Conservation (phyloP, 371 early-diverging fungal genomes). For the Actinomucor elegans region DNA sequence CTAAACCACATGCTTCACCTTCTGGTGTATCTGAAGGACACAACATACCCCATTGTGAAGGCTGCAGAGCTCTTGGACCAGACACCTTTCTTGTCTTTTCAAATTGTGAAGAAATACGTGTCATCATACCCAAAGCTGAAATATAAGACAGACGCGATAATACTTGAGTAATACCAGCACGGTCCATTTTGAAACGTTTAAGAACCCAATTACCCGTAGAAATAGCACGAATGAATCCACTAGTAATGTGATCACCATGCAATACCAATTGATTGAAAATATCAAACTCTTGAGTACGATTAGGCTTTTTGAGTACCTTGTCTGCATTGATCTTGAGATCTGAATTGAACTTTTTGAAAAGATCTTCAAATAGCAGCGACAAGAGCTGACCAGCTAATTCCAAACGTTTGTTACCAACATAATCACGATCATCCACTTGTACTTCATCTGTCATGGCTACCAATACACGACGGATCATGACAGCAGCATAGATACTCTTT, state of each 20-base stretch:
- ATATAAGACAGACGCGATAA: conserved; percentile 97
- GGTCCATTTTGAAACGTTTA: conserved; percentile 99
- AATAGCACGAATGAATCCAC: conserved; percentile 95
- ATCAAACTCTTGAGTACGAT: conserved; percentile 95
- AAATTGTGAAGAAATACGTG: conserved; percentile 98
- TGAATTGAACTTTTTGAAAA: conserved; percentile 96
- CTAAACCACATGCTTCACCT: conserved; percentile 99
- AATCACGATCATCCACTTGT: conserved; percentile 98
- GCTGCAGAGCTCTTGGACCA: conserved; percentile 98
- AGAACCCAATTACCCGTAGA: conserved; percentile 99
- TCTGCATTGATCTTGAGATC: conserved; percentile 92
- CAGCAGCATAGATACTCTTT: conserved; percentile 94
- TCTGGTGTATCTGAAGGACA: conserved; percentile 99
- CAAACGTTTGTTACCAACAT: conserved; percentile 99
- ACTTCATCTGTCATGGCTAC: conserved; percentile 83
- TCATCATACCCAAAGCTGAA: conserved; percentile 99
- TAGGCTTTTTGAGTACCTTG: conserved; percentile 91
- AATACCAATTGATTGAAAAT: conserved; percentile 83
- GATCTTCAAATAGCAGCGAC: conserved; percentile 98
- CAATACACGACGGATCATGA: conserved; percentile 98
- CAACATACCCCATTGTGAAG: conserved; percentile 99
- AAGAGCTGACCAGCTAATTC: conserved; percentile 99
- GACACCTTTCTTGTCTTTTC: conserved; percentile 99
- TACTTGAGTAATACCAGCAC: conserved; percentile 99
- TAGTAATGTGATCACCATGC: conserved; percentile 92